Evolutionary conservation across 495 filamentous ascomycete species (phyloP).

Genomic region (Xylaria cubensis): DNA sequence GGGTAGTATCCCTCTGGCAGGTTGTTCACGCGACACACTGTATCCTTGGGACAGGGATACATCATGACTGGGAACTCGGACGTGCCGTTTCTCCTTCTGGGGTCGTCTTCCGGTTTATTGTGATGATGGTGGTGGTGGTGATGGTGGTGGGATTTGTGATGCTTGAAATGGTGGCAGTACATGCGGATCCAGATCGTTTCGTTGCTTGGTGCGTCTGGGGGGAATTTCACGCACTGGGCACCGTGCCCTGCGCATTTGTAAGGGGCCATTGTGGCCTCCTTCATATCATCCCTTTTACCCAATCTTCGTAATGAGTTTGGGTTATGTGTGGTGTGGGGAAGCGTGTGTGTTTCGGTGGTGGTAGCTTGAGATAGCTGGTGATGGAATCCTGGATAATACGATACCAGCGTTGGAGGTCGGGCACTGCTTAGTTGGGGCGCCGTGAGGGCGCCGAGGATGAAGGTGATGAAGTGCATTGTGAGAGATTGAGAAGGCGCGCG

Average conservation of each 20-base stretch:
- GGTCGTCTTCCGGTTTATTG: background rate
- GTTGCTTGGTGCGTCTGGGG: background rate
- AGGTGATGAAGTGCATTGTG: background rate
- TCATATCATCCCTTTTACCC: background rate
- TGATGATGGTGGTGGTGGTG: background rate
- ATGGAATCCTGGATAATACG: too few species aligned
- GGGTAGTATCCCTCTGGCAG: background rate
- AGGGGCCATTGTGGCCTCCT: background rate
- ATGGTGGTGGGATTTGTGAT: background rate
- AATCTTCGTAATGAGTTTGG: background rate
- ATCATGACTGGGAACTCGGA: background rate
- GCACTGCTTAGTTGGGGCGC: background rate
- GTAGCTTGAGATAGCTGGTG: too few species aligned
- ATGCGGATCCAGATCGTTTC: background rate
- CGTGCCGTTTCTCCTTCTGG: background rate
- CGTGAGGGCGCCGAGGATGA: background rate
- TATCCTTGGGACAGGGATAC: background rate
- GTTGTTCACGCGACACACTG: background rate
- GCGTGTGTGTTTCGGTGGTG: background rate
- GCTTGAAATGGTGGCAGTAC: background rate
- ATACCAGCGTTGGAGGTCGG: background rate
- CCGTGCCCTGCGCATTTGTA: background rate
- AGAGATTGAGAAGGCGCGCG: background rate
- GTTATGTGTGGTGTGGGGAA: background rate
- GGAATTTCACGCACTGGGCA: background rate